Evolutionary conservation across 768 basidiomycete genomes (phyloP), one percentile per base, ranked within the genome.

Genomic region (Boletus rubescentipes): DNA sequence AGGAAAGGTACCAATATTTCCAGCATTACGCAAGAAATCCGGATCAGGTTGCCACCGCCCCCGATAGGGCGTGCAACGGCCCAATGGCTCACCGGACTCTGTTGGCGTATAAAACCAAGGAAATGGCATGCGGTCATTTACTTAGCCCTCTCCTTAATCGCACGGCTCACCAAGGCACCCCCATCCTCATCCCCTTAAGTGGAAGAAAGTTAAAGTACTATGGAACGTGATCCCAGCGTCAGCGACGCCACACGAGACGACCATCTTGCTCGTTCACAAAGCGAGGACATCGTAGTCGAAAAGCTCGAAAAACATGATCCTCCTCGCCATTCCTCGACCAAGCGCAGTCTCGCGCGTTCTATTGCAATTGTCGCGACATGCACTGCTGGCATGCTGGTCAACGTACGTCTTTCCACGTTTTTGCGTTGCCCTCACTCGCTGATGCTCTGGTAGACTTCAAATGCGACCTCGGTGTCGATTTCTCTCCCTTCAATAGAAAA

Each of bases 401-500:
- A 68, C 46, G 75, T 75, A 5, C 20, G 74, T 63, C 9, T 30
- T 9, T 23, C n/a, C 40, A 5, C 12, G 14, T 40, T 2, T 9
- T n/a, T 5, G 0, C 18, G 11, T 34, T 35, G n/a, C 36, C 26
- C 23, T 16, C 34, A 12, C 26, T 23, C 15, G 29, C 51, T 67
- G 36, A 63, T n/a, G 2, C n/a, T 14, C 9, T 4, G 0, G 5
- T 18, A 76, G 75, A 54, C 61, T 16, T 69, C 73, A 5, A 69
- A 67, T 39, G 53, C 60, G 5, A 82, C 81, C 2, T 69, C 81
- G 0, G 73, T 81, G 0, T 67, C 80, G 0, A 81, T 85, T 38
- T 70, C 81, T 1, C 68, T 86, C 1, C 78, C 84, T 2, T 73
- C 75, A 0, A 82, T 86, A n/a, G 77, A 75, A 31, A 65, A 61